Percentiles rank a stretch among this genome's conserved stretches.
Evolutionary conservation across 495 filamentous ascomycete genomes (phyloP).

Genomic region (Tuber borchii): DNA sequence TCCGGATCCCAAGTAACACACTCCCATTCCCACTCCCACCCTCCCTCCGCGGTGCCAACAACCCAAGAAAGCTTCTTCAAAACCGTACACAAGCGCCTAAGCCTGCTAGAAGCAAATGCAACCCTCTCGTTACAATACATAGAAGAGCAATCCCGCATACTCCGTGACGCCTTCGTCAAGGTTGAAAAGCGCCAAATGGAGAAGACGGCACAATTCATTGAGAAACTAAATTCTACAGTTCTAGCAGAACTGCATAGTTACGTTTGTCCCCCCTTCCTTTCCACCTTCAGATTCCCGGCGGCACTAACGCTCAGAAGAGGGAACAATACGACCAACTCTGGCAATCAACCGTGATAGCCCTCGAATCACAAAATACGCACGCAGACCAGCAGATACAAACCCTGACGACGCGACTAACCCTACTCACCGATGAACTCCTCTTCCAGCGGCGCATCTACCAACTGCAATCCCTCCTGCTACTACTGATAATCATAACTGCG

Average conservation of each 20-base stretch:
- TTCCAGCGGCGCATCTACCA: constrained; percentile 94
- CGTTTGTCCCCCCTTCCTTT: constrained; percentile 18
- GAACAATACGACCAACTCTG: constrained; percentile 92
- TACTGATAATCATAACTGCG: constrained; percentile 63
- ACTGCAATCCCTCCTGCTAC: constrained; percentile 75
- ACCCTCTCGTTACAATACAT: constrained; percentile 93
- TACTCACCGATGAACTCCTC: constrained; percentile 88
- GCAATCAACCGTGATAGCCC: constrained; percentile 86
- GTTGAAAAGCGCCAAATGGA: constrained; percentile 81
- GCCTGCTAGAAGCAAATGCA: constrained; percentile 83
- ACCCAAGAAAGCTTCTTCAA: constrained; percentile 98
- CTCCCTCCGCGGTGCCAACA: constrained; percentile 62
- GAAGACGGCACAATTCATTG: constrained; percentile 74
- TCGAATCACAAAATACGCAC: constrained; percentile 77
- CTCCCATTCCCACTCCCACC: constrained; percentile 47
- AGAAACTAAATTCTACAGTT: constrained; percentile 77
- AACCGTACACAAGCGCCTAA: constrained; percentile 83
- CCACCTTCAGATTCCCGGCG: neutral
- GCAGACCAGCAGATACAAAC: constrained; percentile 73
- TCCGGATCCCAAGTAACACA: constrained; percentile 42
- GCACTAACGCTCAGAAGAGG: constrained; percentile 42
- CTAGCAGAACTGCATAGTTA: constrained; percentile 75
- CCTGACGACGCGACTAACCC: constrained; percentile 68
- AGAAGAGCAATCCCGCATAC: constrained; percentile 84
- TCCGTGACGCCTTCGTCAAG: constrained; percentile 83